Conservation (phyloP, 768 basidiomycete genomes). For the Exidia glandulosa region DNA sequence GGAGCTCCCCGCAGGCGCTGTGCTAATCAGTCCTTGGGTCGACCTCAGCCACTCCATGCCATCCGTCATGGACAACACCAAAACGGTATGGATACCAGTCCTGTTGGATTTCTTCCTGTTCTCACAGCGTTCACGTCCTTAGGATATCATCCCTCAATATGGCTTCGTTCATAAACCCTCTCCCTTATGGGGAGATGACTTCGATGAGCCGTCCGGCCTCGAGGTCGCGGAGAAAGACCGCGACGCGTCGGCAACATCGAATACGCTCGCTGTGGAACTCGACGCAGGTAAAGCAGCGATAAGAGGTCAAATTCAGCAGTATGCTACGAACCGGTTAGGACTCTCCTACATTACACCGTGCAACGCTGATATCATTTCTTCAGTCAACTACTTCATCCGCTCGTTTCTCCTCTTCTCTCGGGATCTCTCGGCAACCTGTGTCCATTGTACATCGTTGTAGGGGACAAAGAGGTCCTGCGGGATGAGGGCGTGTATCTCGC, state of each 20-base stretch:
- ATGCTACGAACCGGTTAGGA: conserved; percentile 65
- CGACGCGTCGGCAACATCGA: conserved; percentile 13
- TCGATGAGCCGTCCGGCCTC: background rate
- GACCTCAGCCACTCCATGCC: conserved; percentile 92
- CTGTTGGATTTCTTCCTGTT: background rate
- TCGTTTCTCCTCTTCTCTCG: conserved; percentile 72
- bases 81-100: conserved; percentile 40
- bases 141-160: conserved; percentile 75
- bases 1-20: conserved; percentile 75
- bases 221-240: background rate
- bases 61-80: conserved; percentile 72
- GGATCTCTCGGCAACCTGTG: conserved; percentile 82
- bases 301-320: conserved; percentile 71
- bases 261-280: conserved; percentile 43
- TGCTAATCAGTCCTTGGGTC: conserved; percentile 92
- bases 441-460: conserved; percentile 72
- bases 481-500: conserved; percentile 92
- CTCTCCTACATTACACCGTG: conserved; percentile 1
- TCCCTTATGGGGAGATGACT: conserved; percentile 32
- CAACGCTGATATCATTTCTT: background rate
- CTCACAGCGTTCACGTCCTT: background rate
- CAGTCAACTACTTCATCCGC: conserved; percentile 49
- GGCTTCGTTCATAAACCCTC: conserved; percentile 73
- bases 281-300: conserved; percentile 21
- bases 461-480: conserved; percentile 83